phyloP scores from a whole-genome alignment of 257 asterid species.

The Striga asiatica region DNA sequence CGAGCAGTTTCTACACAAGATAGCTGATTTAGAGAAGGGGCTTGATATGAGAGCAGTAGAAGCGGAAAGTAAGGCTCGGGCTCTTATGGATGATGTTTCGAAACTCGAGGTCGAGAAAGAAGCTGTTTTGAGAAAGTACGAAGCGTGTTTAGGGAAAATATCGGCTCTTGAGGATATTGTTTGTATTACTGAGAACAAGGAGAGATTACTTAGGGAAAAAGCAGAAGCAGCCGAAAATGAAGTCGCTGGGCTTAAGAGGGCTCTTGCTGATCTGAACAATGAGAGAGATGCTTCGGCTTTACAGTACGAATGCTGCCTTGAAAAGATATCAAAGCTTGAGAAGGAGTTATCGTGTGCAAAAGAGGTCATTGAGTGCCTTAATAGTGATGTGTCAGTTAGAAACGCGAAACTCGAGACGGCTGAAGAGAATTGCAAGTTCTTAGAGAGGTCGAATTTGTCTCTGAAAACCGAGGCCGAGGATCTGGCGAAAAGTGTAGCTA shows the following conservation, averaged over 20 bases:
- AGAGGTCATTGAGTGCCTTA: slow-evolving; percentile 58
- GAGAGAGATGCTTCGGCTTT: slow-evolving; percentile 60
- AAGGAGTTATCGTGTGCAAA: slow-evolving; percentile 36
- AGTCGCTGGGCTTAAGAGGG: slow-evolving; percentile 39
- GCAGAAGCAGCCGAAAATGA: slow-evolving; percentile 69
- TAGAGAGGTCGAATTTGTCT: slow-evolving; percentile 64
- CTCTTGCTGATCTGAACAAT: slow-evolving; percentile 37
- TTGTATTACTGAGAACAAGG: slow-evolving; percentile 38
- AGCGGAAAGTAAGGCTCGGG: slow-evolving; percentile 45
- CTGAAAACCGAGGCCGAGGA: slow-evolving; percentile 60
- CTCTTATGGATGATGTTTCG: slow-evolving; percentile 40
- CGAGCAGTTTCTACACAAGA: slow-evolving; percentile 42
- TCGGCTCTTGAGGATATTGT: slow-evolving; percentile 47
- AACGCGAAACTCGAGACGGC: slow-evolving; percentile 44
- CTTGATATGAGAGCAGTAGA: slow-evolving; percentile 27
- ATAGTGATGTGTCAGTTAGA: slow-evolving; percentile 31
- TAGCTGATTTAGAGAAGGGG: slow-evolving; percentile 39
- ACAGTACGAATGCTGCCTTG: slow-evolving; percentile 61
- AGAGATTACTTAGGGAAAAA: slow-evolving; percentile 32
- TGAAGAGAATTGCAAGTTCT: slow-evolving; percentile 45
- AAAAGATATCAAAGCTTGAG: slow-evolving; percentile 70
- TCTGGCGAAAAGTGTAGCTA: slow-evolving; percentile 48
- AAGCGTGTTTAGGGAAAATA: slow-evolving; percentile 38
- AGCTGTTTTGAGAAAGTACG: slow-evolving; percentile 28
- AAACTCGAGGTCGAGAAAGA: slow-evolving; percentile 55